These are phyloP conservation scores for Cerioporus squamosus DNA, from an alignment of 1,284 basidiomycete species.

Conservation along the genomic window DNA sequence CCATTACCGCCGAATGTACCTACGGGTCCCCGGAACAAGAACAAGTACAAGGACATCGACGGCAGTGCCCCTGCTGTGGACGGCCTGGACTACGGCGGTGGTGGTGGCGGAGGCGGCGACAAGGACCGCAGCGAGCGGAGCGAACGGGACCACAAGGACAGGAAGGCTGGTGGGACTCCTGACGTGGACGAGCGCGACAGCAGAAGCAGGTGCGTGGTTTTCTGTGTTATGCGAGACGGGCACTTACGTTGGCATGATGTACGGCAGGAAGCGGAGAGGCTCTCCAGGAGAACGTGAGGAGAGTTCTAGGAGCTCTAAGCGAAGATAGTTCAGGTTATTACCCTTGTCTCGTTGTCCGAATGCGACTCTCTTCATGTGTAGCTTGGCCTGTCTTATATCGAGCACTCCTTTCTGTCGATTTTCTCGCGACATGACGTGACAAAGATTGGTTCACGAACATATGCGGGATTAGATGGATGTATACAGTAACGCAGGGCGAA, in stretches of 20 bases:
- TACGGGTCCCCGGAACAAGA: conserved; percentile 83
- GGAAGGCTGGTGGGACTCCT: conserved; percentile 27
- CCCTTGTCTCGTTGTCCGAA: background rate
- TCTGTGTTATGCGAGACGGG: background rate
- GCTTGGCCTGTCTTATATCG: background rate
- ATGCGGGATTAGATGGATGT: conserved; percentile 21
- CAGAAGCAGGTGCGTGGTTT: conserved; percentile 34
- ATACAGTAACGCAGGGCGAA: conserved; percentile 16
- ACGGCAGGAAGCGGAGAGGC: conserved; percentile 34
- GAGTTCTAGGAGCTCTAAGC: conserved; percentile 35
- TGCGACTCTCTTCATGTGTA: conserved; percentile 1
- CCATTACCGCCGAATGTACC: conserved; percentile 83
- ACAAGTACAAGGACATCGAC: conserved; percentile 87
- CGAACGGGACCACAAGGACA: conserved; percentile 5
- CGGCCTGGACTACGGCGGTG: conserved; percentile 74
- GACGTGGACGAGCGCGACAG: conserved; percentile 32
- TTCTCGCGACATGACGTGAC: background rate
- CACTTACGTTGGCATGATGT: conserved; percentile 1
- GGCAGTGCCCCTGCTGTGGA: conserved; percentile 67
- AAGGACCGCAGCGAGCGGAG: conserved; percentile 17
- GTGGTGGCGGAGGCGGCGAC: conserved; percentile 38
- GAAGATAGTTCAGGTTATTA: conserved; percentile 26
- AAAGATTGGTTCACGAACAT: background rate
- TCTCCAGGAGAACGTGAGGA: conserved; percentile 36
- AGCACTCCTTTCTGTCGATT: background rate